Evolutionary conservation across 768 basidiomycete species (phyloP).

Genomic region (Lactarius pseudohatsudake): DNA sequence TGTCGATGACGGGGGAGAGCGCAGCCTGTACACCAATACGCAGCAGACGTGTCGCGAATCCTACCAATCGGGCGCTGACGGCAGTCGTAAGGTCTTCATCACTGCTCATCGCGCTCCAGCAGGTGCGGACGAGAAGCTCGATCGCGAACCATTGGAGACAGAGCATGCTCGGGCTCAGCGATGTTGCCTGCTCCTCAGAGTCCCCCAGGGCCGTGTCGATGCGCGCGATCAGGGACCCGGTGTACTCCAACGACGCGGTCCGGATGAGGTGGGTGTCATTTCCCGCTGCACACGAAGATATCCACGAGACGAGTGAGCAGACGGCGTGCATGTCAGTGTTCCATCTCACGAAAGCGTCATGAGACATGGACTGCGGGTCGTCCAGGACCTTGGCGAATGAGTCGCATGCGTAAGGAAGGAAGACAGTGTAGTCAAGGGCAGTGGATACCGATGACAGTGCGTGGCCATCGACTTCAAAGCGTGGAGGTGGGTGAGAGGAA

Average conservation of each 20-base stretch:
- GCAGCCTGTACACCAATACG: constrained; percentile 51
- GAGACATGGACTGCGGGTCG: constrained; percentile 48
- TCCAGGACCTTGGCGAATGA: constrained; percentile 39
- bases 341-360: constrained; percentile 41
- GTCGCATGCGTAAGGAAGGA: constrained; percentile 27
- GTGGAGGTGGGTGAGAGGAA: constrained; percentile 35
- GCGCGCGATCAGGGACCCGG: constrained; percentile 22
- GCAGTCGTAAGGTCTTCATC: constrained; percentile 18
- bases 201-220: constrained; percentile 19
- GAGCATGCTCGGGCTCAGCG: constrained; percentile 3
- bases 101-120: neutral
- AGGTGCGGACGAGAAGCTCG: constrained; percentile 23
- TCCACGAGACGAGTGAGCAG: constrained; percentile 25
- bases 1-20: constrained; percentile 41
- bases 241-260: constrained; percentile 21
- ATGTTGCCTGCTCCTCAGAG: constrained; percentile 1
- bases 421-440: constrained; percentile 41
- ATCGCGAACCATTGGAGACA: constrained; percentile 26
- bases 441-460: constrained; percentile 46
- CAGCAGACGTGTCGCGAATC: constrained; percentile 44
- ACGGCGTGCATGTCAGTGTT: constrained; percentile 40
- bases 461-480: constrained; percentile 41
- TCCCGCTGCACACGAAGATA: neutral
- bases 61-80: constrained; percentile 9
- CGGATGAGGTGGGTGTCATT: constrained; percentile 19